These are phyloP conservation scores for Talaromyces verruculosus DNA, from an alignment of 2,329 filamentous ascomycete species.

Conservation along the genomic window DNA sequence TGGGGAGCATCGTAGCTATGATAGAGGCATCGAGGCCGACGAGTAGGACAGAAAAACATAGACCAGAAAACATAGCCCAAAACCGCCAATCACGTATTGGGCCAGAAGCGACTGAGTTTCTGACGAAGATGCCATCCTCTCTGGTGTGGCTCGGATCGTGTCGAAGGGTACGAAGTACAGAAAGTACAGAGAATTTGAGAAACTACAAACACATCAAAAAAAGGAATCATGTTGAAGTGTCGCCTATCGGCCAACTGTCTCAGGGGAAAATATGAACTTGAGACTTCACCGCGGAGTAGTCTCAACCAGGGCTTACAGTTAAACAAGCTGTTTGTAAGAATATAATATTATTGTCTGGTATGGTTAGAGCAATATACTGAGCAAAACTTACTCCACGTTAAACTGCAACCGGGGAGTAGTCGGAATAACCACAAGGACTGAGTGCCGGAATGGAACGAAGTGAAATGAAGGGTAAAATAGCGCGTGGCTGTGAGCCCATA, in stretches of 20 bases:
- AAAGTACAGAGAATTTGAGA: neutral
- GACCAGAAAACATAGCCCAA: neutral
- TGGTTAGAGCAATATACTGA: no score
- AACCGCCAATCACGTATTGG: neutral
- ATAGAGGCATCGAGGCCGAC: neutral
- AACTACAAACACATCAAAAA: neutral
- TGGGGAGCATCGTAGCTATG: neutral
- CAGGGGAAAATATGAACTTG: neutral
- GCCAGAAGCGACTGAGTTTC: neutral
- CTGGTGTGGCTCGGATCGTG: neutral
- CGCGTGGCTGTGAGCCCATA: no score
- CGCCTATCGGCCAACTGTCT: neutral
- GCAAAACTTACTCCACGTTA: no score
- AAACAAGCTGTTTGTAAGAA: no score
- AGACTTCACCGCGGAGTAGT: neutral
- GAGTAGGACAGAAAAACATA: neutral
- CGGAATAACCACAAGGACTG: no score
- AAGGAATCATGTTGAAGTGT: neutral
- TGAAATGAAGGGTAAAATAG: no score
- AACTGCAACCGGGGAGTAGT: no score
- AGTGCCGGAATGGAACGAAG: no score
- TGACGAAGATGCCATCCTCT: neutral
- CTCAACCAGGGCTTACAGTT: no score
- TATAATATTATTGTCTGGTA: no score
- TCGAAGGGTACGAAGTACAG: neutral